Percentiles rank a stretch among this genome's conserved stretches.
Evolutionary conservation across 2,329 filamentous ascomycete species (phyloP).

Genomic region (Septoria petroselini): DNA sequence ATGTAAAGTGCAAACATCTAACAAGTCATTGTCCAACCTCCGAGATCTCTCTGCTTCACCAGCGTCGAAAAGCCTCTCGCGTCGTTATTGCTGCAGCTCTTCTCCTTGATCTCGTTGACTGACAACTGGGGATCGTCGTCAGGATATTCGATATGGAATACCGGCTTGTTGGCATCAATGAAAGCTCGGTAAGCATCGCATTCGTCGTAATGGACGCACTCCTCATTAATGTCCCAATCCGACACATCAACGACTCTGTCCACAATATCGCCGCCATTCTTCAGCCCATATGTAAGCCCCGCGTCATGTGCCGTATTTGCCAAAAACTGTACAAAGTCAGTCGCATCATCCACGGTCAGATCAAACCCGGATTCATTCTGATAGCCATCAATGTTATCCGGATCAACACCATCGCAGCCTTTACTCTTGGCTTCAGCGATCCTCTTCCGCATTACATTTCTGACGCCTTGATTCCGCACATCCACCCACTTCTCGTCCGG

Average conservation of each 20-base stretch:
- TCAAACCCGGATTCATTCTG: conserved; percentile 47
- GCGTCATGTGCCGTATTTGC: conserved; percentile 52
- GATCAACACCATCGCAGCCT: conserved; percentile 41
- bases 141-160: conserved; percentile 72
- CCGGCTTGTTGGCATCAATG: conserved; percentile 60
- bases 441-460: conserved; percentile 61
- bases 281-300: conserved; percentile 63
- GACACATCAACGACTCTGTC: conserved; percentile 58
- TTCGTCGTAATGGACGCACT: conserved; percentile 47
- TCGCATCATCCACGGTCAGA: conserved; percentile 56
- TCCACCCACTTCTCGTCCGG: conserved; percentile 65
- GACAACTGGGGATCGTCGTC: conserved; percentile 30
- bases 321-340: conserved; percentile 61
- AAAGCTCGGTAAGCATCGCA: conserved; percentile 60
- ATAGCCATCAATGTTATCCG: conserved; percentile 33
- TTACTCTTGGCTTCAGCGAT: conserved; percentile 55
- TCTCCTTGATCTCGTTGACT: conserved; percentile 25
- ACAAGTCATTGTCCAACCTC: conserved; percentile 49
- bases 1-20: background rate
- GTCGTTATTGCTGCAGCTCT: conserved; percentile 40
- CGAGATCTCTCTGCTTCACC: conserved; percentile 63
- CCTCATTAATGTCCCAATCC: conserved; percentile 32
- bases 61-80: conserved; percentile 59
- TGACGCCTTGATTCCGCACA: conserved; percentile 54
- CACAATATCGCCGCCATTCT: conserved; percentile 66